A percentile compares a stretch with the other conserved stretches of the same genome.
Conservation (phyloP, 2,329 filamentous ascomycete genomes). For the Alternaria conjuncta region DNA sequence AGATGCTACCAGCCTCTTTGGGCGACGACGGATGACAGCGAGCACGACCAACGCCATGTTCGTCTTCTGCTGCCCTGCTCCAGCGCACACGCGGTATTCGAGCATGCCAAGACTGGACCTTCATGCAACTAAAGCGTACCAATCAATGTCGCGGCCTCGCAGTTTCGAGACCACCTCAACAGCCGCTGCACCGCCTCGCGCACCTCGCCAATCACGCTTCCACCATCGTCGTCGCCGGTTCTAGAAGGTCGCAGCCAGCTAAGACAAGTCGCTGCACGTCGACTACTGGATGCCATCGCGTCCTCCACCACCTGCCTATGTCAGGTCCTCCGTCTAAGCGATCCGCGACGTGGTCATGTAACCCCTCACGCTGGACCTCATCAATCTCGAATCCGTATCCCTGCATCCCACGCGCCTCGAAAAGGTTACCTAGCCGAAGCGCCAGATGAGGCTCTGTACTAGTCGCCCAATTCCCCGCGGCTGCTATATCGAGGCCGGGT, state of each 20-base stretch:
- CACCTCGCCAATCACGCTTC: slow-evolving; percentile 17
- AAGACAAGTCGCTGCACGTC: slow-evolving; percentile 6
- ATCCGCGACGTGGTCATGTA: background rate
- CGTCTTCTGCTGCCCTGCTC: background rate
- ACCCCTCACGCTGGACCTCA: background rate
- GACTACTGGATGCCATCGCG: slow-evolving; percentile 25
- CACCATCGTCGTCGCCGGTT: slow-evolving; percentile 17
- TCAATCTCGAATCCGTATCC: slow-evolving; percentile 17
- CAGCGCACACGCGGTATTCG: background rate
- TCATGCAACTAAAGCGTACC: slow-evolving; percentile 13
- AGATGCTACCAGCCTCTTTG: slow-evolving; percentile 24
- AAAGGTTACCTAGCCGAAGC: slow-evolving; percentile 14
- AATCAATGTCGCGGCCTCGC: slow-evolving; percentile 24
- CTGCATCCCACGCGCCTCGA: background rate
- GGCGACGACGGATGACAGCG: slow-evolving; percentile 25
- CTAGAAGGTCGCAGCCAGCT: slow-evolving; percentile 28
- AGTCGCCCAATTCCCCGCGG: slow-evolving; percentile 23
- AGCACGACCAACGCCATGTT: background rate
- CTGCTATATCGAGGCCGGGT: slow-evolving; percentile 31
- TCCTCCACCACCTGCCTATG: slow-evolving; percentile 29
- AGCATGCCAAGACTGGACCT: background rate
- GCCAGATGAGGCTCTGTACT: slow-evolving; percentile 42
- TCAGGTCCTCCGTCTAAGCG: slow-evolving; percentile 15
- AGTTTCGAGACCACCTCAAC: slow-evolving; percentile 25
- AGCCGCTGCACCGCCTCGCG: slow-evolving; percentile 43